Conservation (phyloP, 345 rosid species). For the Heritiera fomes region DNA sequence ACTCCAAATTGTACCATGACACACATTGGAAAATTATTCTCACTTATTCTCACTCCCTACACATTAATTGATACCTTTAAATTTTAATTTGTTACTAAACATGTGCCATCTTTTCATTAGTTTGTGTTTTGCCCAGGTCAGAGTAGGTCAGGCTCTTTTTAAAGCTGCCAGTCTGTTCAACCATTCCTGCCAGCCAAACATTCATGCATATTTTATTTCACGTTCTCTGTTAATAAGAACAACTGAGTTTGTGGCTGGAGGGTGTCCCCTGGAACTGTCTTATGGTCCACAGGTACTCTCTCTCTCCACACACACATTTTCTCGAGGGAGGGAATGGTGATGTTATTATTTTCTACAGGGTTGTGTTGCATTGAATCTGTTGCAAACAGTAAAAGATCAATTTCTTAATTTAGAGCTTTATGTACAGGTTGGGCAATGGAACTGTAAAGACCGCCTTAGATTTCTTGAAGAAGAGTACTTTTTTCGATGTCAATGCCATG, state of each 20-base stretch:
- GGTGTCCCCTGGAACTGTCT: conserved; percentile 76
- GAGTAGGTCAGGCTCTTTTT: conserved; percentile 83
- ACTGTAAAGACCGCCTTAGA: conserved; percentile 61
- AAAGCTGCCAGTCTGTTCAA: conserved; percentile 73
- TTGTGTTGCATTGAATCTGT: conserved; percentile 7
- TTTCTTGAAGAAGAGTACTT: conserved; percentile 74
- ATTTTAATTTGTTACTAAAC: not conserved
- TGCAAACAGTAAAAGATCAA: not conserved
- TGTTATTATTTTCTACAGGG: not conserved
- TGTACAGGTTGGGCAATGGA: conserved; percentile 76
- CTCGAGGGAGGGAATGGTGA: not conserved
- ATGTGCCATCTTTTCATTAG: conserved; percentile 9
- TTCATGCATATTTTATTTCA: conserved; percentile 83
- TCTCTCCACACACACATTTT: not conserved
- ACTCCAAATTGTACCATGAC: not conserved
- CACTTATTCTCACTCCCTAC: not conserved
- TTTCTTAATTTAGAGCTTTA: not conserved
- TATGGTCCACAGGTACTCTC: conserved; percentile 79
- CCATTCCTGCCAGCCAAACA: conserved; percentile 88
- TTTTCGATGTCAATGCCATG: conserved; percentile 64
- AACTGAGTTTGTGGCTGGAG: conserved; percentile 57
- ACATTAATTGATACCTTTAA: not conserved
- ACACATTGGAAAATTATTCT: not conserved
- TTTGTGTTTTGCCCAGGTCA: conserved; percentile 44
- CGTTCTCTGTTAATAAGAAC: conserved; percentile 64